Percentiles rank a stretch among this genome's conserved stretches.
Evolutionary conservation across 345 rosid genomes (phyloP).

Genomic region (Toxicodendron radicans): DNA sequence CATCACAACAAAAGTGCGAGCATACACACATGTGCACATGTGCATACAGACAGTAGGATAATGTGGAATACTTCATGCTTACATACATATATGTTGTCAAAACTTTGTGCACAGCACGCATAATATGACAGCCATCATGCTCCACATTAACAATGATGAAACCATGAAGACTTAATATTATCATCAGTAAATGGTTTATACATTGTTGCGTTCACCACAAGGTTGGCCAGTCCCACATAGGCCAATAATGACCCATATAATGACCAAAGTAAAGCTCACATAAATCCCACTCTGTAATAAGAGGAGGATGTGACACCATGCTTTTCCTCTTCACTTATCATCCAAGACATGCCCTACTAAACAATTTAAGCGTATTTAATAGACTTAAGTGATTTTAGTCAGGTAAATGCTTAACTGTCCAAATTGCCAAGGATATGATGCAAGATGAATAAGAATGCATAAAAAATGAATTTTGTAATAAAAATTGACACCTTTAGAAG

Average conservation of each 20-base stretch:
- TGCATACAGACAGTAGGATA: not conserved
- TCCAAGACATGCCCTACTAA: not conserved
- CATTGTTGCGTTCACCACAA: no score
- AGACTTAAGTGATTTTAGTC: no score
- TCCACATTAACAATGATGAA: no score
- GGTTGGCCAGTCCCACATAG: no score
- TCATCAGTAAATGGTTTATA: no score
- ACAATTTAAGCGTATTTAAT: not conserved
- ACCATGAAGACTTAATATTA: no score
- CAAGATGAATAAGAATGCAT: not conserved
- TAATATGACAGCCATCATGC: no score
- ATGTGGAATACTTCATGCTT: not conserved
- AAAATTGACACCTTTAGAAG: not conserved
- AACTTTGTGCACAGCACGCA: no score
- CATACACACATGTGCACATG: not conserved
- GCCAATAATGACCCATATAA: no score
- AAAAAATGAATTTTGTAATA: not conserved
- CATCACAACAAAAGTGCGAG: not conserved
- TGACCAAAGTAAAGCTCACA: not conserved
- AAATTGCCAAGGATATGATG: conserved; percentile 1
- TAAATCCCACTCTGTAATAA: not conserved
- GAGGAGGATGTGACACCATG: not conserved
- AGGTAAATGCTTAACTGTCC: not conserved
- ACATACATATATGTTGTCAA: not conserved
- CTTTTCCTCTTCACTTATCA: not conserved